Conservation (phyloP, 169 alveolate species). For the Besnoitia besnoiti region DNA sequence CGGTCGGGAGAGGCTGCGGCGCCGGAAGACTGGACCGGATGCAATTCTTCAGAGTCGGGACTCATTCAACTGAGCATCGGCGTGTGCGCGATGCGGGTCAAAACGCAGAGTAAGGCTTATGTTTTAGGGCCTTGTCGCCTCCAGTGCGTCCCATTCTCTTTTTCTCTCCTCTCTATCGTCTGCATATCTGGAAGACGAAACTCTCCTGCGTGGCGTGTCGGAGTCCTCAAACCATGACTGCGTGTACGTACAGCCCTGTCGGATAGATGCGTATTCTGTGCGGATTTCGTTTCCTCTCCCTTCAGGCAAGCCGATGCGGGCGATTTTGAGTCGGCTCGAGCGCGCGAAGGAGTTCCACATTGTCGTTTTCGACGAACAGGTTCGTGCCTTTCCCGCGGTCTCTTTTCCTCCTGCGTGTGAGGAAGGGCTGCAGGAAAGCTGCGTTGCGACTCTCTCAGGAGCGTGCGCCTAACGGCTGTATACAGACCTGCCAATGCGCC, state of each 20-base stretch:
- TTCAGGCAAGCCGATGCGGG: slow-evolving; percentile 50
- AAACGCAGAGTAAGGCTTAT: slow-evolving; percentile 22
- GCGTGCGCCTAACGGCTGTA: too few species aligned
- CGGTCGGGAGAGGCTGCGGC: slow-evolving; percentile 14
- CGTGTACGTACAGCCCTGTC: too few species aligned
- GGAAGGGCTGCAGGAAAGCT: too few species aligned
- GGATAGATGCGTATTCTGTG: too few species aligned
- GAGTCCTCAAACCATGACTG: too few species aligned
- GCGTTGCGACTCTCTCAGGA: too few species aligned
- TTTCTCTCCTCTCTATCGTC: too few species aligned
- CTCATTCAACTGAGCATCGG: slow-evolving; percentile 28
- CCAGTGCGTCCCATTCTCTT: background rate
- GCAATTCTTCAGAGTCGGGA: background rate
- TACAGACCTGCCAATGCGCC: too few species aligned
- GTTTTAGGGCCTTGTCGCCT: background rate
- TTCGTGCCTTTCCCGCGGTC: background rate
- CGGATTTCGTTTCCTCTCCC: too few species aligned
- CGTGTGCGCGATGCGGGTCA: slow-evolving; percentile 46
- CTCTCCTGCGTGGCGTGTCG: too few species aligned
- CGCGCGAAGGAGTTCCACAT: slow-evolving; percentile 12
- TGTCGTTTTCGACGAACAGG: slow-evolving; percentile 44
- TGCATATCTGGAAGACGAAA: too few species aligned
- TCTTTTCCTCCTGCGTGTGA: background rate
- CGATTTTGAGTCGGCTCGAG: slow-evolving; percentile 34
- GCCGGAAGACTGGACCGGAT: background rate